Evolutionary conservation across 108 stramenopile genomes (phyloP).

Genomic region (Nitzschia sp.): DNA sequence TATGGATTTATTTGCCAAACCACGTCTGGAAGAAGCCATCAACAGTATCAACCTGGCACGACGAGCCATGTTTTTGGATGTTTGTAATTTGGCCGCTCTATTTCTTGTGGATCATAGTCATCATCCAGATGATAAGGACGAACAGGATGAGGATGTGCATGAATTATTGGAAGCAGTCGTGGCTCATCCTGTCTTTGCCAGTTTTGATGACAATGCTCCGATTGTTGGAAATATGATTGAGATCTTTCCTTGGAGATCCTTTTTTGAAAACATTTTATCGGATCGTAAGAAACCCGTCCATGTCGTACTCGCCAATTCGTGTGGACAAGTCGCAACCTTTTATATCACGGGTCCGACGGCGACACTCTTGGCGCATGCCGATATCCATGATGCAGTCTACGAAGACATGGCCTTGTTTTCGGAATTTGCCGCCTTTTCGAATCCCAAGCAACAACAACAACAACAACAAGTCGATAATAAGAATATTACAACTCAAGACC

Average conservation of each 20-base stretch:
- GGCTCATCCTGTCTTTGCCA: background rate
- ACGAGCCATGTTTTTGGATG: conserved; percentile 3
- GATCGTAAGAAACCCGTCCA: background rate
- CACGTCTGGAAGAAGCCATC: background rate
- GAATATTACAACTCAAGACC: too few relatives aligned
- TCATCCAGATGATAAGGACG: background rate
- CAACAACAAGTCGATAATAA: conserved; percentile 12
- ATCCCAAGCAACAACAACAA: conserved; percentile 6
- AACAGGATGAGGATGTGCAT: background rate
- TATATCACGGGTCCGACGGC: background rate
- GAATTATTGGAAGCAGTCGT: background rate
- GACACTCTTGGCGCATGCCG: background rate
- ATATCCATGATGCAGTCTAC: conserved; percentile 13
- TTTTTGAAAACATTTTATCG: conserved; percentile 29
- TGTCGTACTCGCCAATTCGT: background rate
- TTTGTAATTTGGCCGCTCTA: background rate
- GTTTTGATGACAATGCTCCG: conserved; percentile 15
- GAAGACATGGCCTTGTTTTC: background rate
- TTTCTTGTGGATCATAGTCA: background rate
- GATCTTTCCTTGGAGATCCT: conserved; percentile 24
- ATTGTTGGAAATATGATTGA: conserved; percentile 27
- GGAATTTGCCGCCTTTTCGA: background rate
- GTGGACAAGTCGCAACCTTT: conserved; percentile 11
- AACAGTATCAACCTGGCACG: background rate
- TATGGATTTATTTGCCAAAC: background rate